phyloP scores from a whole-genome alignment of 495 filamentous ascomycete genomes.

The Xylaria cubensis region DNA sequence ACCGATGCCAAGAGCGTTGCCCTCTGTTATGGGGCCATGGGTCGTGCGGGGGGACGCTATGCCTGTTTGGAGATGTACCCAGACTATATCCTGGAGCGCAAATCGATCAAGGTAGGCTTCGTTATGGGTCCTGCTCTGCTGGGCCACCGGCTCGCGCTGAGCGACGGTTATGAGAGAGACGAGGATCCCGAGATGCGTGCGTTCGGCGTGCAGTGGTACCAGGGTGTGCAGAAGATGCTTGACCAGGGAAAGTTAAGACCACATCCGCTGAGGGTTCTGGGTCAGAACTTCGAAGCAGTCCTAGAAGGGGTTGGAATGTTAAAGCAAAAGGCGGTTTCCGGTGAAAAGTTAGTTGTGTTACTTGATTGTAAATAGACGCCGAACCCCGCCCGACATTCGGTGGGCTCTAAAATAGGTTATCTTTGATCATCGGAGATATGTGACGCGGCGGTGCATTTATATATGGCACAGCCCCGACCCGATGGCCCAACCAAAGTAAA shows the following conservation, averaged over 20 bases:
- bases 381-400: background rate
- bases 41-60: conserved; percentile 23
- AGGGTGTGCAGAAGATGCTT: background rate
- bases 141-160: background rate
- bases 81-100: background rate
- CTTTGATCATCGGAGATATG: background rate
- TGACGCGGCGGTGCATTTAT: background rate
- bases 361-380: background rate
- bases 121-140: conserved; percentile 21
- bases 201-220: background rate
- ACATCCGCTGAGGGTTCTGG: conserved; percentile 1
- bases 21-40: conserved; percentile 24
- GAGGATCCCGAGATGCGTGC: background rate
- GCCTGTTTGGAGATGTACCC: conserved; percentile 15
- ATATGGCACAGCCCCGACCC: background rate
- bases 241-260: background rate
- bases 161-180: background rate
- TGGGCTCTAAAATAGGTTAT: background rate
- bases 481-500: background rate
- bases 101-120: conserved; percentile 15
- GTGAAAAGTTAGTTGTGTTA: background rate
- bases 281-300: background rate
- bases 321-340: background rate
- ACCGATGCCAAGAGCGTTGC: background rate
- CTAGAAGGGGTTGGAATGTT: background rate